Base-by-base conservation (phyloP, 2,329 filamentous ascomycete species). In the Tolypocladium tundrense region DNA sequence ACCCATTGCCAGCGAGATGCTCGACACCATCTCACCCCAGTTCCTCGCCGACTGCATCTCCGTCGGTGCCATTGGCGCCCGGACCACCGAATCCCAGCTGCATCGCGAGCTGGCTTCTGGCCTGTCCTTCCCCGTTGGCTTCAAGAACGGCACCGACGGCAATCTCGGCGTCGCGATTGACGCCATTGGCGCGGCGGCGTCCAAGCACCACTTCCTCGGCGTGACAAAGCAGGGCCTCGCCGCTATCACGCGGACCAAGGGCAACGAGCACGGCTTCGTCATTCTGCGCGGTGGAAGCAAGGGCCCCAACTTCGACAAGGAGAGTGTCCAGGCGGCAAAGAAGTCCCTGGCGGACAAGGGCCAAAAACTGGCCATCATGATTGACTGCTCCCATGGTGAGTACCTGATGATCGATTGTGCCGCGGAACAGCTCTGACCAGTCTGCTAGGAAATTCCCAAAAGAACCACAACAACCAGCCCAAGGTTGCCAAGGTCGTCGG, bases 111-210 rank as follows among this genome's bases (percentile, higher is more conserved):
- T 99, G 62, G 94, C 94, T 6, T 95, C 90, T 35, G 94, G 94
- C 66, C 82, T 97, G 57, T 96, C 90, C 59, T 97, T 97, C 87
- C 94, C 94, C 27, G 92, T 99, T 64, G 94, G 94, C 60, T 99
- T 97, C 88, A 99, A 99, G 85, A 99, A 99, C 75, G 94, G 94
- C 61, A 99, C 94, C 31, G 94, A 99, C 68, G 94, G 94, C 48
- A 91, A 88, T 66, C 79, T 99, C 58, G 86, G 85, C 35, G 92
- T 97, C 24, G 92, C 93, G 24, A 95, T 97, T 67, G 94, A 99
- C 71, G 94, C 94, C 40, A 97, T 97, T 71, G 94, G 93, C 60
- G 87, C 90, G 37, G 89, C 88, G 1, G 86, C 87, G 59, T 81
- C 88, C n/a, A 86, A 83, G 73, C 94, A 99, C 75, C 93, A 97